Evolutionary conservation across 371 early-diverging fungal genomes (phyloP).

Genomic region (Saksenaea vasiformis): DNA sequence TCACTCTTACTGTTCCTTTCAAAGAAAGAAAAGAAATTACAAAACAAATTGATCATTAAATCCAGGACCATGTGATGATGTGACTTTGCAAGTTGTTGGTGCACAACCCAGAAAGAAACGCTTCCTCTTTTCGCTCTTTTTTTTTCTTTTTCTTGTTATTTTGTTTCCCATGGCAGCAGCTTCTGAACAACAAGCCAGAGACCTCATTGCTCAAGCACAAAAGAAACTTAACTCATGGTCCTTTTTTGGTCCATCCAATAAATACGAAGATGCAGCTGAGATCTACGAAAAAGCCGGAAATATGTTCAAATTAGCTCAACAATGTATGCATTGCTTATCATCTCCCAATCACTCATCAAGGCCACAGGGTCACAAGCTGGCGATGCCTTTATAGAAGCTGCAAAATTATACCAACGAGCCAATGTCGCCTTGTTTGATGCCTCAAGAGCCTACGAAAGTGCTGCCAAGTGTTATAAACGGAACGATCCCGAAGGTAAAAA

Average conservation of each 20-base stretch:
- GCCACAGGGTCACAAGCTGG: constrained; percentile 87
- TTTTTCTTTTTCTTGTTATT: neutral
- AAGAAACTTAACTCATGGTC: constrained; percentile 76
- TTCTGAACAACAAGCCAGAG: constrained; percentile 73
- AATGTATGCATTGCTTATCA: constrained; percentile 60
- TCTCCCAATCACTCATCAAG: neutral
- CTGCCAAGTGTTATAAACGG: constrained; percentile 90
- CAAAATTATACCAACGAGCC: constrained; percentile 48
- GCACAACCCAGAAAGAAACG: neutral
- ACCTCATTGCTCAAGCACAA: constrained; percentile 73
- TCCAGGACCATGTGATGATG: neutral
- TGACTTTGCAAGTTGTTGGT: neutral
- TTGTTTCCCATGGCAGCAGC: constrained; percentile 26
- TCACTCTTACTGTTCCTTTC: too few species aligned
- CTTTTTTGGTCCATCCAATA: constrained; percentile 73
- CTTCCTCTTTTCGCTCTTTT: neutral
- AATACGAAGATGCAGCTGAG: constrained; percentile 93
- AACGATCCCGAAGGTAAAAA: constrained; percentile 72
- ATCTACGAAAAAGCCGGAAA: constrained; percentile 90
- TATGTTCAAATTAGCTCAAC: constrained; percentile 86
- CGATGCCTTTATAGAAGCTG: constrained; percentile 86
- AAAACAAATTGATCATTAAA: too few species aligned
- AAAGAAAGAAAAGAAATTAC: too few species aligned
- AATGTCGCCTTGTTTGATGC: constrained; percentile 75
- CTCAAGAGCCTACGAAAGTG: constrained; percentile 74